These are phyloP conservation scores for Globisporangium paddicum DNA, from an alignment of 352 stramenopile species.

Conservation along the genomic window DNA sequence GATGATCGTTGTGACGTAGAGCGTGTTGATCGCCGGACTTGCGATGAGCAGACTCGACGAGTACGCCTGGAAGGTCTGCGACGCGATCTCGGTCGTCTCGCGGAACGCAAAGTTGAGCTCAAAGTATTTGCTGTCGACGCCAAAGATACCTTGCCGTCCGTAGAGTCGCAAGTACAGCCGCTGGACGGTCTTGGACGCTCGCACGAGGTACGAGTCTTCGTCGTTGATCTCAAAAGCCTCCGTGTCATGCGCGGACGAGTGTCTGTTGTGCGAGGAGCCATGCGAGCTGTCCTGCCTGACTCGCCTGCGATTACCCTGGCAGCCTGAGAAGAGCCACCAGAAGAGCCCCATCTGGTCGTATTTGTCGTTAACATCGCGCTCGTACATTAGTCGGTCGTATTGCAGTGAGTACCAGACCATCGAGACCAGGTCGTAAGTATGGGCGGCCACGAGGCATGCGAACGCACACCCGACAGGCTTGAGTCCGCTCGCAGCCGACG, in stretches of 20 bases:
- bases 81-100: not conserved
- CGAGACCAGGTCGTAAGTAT: not conserved
- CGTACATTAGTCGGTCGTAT: not conserved
- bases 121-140: constrained; percentile 1
- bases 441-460: not conserved
- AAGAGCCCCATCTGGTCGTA: not conserved
- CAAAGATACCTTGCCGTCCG: not conserved
- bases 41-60: not conserved
- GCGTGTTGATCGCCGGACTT: not conserved
- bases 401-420: not conserved
- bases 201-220: not conserved
- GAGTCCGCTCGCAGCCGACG: not conserved
- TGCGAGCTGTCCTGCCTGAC: not conserved
- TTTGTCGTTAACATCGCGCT: not conserved
- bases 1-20: not conserved
- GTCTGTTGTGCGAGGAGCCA: not conserved
- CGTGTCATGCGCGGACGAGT: not conserved
- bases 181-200: not conserved
- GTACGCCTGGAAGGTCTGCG: constrained; percentile 1
- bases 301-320: not conserved
- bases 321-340: not conserved
- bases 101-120: not conserved
- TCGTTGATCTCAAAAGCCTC: not conserved
- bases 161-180: not conserved
- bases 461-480: constrained; percentile 3